Percentiles rank a stretch among this genome's conserved stretches.
phyloP scores from a whole-genome alignment of 2,329 filamentous ascomycete species.

The Neophaeococcomyces mojaviensis region DNA sequence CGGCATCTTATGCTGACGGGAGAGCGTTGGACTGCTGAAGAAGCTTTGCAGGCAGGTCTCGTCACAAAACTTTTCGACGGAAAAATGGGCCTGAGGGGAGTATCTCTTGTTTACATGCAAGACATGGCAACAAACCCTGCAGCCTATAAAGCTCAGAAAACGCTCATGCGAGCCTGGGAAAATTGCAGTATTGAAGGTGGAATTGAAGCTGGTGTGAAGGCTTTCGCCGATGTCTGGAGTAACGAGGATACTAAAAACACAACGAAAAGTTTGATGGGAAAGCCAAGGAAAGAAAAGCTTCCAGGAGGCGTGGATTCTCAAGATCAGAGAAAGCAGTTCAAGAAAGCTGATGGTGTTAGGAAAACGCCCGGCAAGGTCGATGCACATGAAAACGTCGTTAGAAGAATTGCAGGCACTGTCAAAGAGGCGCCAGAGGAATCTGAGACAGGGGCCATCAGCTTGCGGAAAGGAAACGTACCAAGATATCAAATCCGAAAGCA shows the following conservation, averaged over 20 bases:
- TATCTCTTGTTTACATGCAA: background rate
- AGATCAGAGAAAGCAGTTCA: no score
- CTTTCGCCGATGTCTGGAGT: constrained; percentile 21
- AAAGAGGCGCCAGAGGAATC: no score
- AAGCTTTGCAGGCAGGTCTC: constrained; percentile 12
- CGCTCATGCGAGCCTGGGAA: constrained; percentile 23
- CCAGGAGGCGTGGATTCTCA: no score
- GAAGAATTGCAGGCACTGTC: no score
- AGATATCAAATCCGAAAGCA: no score
- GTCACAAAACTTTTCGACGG: constrained; percentile 7
- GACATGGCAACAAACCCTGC: constrained; percentile 4
- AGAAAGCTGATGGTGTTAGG: no score
- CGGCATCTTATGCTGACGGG: constrained; percentile 17
- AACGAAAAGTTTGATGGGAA: no score
- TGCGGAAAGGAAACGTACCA: no score
- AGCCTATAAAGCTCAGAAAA: constrained; percentile 16
- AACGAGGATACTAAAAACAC: background rate
- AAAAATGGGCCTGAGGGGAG: background rate
- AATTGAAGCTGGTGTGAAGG: constrained; percentile 23
- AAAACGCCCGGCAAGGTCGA: no score
- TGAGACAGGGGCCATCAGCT: no score
- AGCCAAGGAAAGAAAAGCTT: no score
- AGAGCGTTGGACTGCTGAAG: constrained; percentile 4
- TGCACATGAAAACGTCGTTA: no score
- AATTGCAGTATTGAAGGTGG: constrained; percentile 20